Evolutionary conservation across 139 green algal genomes (phyloP), one percentile per base, ranked within the genome.

Genomic region (Closterium sp.): DNA sequence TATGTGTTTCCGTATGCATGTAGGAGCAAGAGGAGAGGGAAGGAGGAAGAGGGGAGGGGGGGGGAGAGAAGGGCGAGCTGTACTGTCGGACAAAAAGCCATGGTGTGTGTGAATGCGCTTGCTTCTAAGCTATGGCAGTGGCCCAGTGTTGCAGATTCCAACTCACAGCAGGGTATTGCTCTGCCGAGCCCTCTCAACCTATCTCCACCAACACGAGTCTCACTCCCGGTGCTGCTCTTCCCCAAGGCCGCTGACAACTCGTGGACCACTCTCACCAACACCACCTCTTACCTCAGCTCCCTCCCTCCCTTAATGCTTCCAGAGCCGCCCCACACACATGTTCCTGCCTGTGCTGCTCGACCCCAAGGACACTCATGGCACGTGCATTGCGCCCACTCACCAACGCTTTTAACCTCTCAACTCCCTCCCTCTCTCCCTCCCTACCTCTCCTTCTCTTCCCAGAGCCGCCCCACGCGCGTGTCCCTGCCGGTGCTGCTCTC

Each of bases 401-500:
- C 83, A 16, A 85, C 30, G 83, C 96, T n/a, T n/a, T n/a, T n/a
- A n/a, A n/a, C n/a, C n/a, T n/a, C n/a, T n/a, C n/a, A n/a, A n/a
- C n/a, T n/a, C n/a, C n/a, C n/a, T n/a, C n/a, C n/a, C n/a, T n/a
- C n/a, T n/a, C n/a, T n/a, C n/a, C n/a, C n/a, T 66, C 3, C 4
- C 10, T 2, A 12, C 9, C 10, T 25, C 43, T 9, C 43, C 43
- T 69, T 1, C 3, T 69, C 36, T 69, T 69, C 23, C 3, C 83
- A 86, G 83, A 86, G 83, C 30, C 83, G 83, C 9, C 30, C 30
- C 83, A 86, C 83, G 83, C 4, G 30, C 23, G 30, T 34, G 0
- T 34, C 83, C 8, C 83, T 97, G 88, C 96, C 96, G 1, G 92
- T 97, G 85, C 36, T 97, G 87, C 38, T 87, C 32, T 93, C 88